Evolutionary conservation across 140 eudicot species (phyloP), one percentile per base, ranked within the genome.

Genomic region (Oenanthe javanica): DNA sequence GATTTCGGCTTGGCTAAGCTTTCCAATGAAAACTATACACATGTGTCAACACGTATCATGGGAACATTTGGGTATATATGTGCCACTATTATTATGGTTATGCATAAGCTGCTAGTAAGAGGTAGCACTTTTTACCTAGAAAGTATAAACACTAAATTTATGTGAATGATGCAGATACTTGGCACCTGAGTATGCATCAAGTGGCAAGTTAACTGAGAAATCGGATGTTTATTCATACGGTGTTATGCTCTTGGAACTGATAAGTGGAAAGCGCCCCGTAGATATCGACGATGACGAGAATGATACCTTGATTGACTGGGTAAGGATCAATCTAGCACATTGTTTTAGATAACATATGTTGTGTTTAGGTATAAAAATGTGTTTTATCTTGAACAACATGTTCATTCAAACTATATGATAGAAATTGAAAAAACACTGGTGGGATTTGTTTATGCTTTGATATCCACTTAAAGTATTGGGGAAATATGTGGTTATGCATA

Each of bases 151-250:
- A 13, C 13, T 25, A 12, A 25, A 0, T 9, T 8, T 71, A 8
- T 48, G 27, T 23, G 13, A 70, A 66, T 70, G 76, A 55, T 83
- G 67, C 80, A 93, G 96, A 87, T 89, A 93, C 85, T 79, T 93
- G 79, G 98, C 96, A 40, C 98, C 96, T 4, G 97, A 93, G 78
- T 93, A 93, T 83, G 96, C 98, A 59, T 85, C 98, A 21, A 93
- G 89, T 40, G 96, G 96, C 23, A 91, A 93, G 86, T 86, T 93
- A 9, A 91, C 98, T n/a, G 97, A 93, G 85, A 93, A 93, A 74
- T 93, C 98, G 47, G 98, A 93, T 77, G 93, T 93, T 6, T 93
- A 86, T 69, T 93, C 98, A 27, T 93, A 79, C 73, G 98, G 98
- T 42, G 89, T 91, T 69, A 82, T 93, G 86, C 91, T 93, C 70